Evolutionary conservation across 805 yeast species (phyloP).

Genomic region (Groenewaldozyma salmanticensis): DNA sequence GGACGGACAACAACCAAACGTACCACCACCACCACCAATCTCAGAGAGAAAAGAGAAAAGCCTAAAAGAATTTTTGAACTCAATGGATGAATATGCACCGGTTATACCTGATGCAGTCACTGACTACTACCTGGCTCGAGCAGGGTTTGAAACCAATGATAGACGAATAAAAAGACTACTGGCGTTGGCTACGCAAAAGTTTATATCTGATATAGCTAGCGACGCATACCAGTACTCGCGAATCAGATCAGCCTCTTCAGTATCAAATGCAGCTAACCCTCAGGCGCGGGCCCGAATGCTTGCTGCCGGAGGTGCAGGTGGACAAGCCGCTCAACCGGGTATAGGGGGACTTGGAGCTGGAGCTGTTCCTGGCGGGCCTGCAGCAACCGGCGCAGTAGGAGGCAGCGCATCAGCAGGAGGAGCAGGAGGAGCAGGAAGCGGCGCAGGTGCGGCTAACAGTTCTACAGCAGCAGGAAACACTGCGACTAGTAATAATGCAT

Average conservation of each 20-base stretch:
- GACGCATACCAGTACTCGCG: constrained; percentile 95
- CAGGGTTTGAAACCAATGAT: constrained; percentile 78
- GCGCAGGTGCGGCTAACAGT: background rate
- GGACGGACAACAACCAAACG: background rate
- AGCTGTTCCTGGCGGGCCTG: background rate
- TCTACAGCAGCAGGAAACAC: background rate
- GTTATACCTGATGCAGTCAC: constrained; percentile 95
- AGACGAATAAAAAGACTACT: constrained; percentile 68
- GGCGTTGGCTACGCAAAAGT: constrained; percentile 94
- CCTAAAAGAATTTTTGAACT: constrained; percentile 68
- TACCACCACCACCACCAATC: constrained; percentile 14
- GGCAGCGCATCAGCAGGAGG: background rate
- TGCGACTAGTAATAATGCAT: constrained; percentile 22
- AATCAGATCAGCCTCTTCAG: constrained; percentile 79
- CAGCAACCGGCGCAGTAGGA: background rate
- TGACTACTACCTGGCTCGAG: constrained; percentile 77
- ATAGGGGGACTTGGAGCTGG: no score
- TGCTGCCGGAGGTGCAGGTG: constrained; percentile 48
- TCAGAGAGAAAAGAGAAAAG: constrained; percentile 21
- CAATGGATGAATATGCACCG: constrained; percentile 93
- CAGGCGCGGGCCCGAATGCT: constrained; percentile 76
- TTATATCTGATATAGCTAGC: constrained; percentile 85
- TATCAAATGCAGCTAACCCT: constrained; percentile 77
- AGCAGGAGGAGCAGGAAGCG: background rate
- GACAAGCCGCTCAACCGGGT: constrained; percentile 23